A percentile compares a stretch with the other conserved stretches of the same genome.
These are phyloP conservation scores for Aspergillus tanneri DNA, from an alignment of 2,329 filamentous ascomycete genomes.

Conservation along the genomic window DNA sequence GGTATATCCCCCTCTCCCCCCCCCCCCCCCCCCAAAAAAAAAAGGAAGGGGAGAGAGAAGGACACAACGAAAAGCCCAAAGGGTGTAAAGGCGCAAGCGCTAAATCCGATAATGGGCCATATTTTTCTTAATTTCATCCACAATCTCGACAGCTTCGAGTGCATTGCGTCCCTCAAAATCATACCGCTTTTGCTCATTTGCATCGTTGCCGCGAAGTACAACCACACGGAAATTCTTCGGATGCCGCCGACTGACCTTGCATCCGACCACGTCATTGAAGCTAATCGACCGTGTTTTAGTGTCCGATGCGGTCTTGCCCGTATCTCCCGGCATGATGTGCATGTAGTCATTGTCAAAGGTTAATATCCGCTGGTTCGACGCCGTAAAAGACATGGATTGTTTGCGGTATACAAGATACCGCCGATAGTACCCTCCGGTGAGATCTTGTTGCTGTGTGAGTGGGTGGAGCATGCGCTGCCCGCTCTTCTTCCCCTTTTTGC, in stretches of 20 bases:
- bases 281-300: conserved; percentile 62
- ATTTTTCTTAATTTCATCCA: conserved; percentile 62
- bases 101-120: conserved; percentile 49
- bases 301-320: conserved; percentile 54
- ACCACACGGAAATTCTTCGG: conserved; percentile 63
- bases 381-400: conserved; percentile 64
- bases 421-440: conserved; percentile 54
- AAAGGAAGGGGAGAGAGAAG: background rate
- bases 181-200: conserved; percentile 64
- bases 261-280: conserved; percentile 63
- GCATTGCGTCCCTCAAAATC: conserved; percentile 63
- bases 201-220: conserved; percentile 60
- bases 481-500: conserved; percentile 47
- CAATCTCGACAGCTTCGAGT: conserved; percentile 61
- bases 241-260: conserved; percentile 64
- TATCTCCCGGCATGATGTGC: conserved; percentile 60
- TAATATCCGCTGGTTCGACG: conserved; percentile 59
- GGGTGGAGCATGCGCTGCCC: conserved; percentile 45
- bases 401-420: conserved; percentile 65
- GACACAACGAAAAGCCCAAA: background rate
- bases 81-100: background rate
- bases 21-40: background rate
- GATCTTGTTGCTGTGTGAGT: conserved; percentile 49
- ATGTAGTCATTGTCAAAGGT: conserved; percentile 66
- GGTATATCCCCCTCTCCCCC: background rate